A percentile compares a stretch with the other conserved stretches of the same genome.
These are phyloP conservation scores for Leishmania lainsoni DNA, from an alignment of 208 protist genomes.

Conservation along the genomic window DNA sequence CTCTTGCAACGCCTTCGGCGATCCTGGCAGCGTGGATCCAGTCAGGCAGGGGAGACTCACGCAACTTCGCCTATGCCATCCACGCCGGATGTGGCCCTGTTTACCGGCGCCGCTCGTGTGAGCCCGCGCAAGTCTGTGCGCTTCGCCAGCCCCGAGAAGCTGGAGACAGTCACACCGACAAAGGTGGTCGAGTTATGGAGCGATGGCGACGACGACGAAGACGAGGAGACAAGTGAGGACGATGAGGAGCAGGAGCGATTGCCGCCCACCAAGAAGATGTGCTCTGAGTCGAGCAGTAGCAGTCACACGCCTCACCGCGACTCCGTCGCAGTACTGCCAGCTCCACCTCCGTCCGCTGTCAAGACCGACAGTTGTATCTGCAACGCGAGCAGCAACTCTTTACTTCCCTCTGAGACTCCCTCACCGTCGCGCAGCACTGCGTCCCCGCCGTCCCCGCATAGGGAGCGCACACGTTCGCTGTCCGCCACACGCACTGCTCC, in stretches of 20 bases:
- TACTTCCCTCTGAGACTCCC: not conserved
- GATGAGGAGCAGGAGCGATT: constrained; percentile 11
- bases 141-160: constrained; percentile 57
- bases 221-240: constrained; percentile 7
- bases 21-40: constrained; percentile 8
- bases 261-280: constrained; percentile 14
- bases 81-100: constrained; percentile 4
- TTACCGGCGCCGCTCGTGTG: not conserved
- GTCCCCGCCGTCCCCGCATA: constrained; percentile 6
- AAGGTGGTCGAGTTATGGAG: constrained; percentile 18
- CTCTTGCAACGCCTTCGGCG: constrained; percentile 11
- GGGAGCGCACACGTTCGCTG: constrained; percentile 16
- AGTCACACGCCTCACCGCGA: constrained; percentile 7
- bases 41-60: not conserved
- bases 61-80: constrained; percentile 15
- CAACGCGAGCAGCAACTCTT: constrained; percentile 2
- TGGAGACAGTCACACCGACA: constrained; percentile 51
- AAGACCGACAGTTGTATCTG: not conserved
- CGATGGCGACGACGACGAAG: constrained; percentile 9
- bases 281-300: constrained; percentile 2
- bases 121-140: constrained; percentile 76
- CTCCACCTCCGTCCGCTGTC: constrained; percentile 31
- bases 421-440: not conserved
- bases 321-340: constrained; percentile 17
- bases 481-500: not conserved